Evolutionary conservation across 768 basidiomycete genomes (phyloP), one percentile per base, ranked within the genome.

Genomic region (Podaxis carcinomalis): DNA sequence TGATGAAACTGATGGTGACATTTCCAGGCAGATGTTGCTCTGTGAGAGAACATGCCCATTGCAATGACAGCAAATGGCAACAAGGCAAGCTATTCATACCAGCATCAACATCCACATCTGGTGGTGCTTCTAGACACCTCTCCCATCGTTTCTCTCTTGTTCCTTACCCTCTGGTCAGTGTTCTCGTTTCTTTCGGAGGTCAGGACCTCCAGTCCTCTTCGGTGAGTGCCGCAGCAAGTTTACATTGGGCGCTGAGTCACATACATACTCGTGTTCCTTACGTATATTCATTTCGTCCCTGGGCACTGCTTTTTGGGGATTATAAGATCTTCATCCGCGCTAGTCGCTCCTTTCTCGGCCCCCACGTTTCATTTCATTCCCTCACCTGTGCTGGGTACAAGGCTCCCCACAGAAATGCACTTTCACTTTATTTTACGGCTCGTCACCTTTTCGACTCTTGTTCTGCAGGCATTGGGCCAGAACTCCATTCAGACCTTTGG

Each of bases 401-500:
- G 40, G 7, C 42, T 25, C 23, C 7, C 42, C 19, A 10, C 28
- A 25, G 9, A 36, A 47, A 57, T 55, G 58, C 50, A 25, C 5
- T 28, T 50, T 16, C 56, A n/a, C 7, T 47, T 54, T 44, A 50
- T 54, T 42, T 25, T 50, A 25, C 56, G 51, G 23, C 40, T 58
- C 46, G n/a, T 40, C 42, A 28, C 47, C 10, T 21, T 27, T 46
- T 51, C 50, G n/a, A 51, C 49, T 52, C 27, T 59, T 19, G 16
- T 36, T 37, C 53, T 53, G 19, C 53, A 50, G 36, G 59, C 27
- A 40, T 36, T 14, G 23, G 68, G 66, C 2, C 65, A 68, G 54
- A 63, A 57, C 50, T 36, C 35, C 51, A 11, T 59, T 19, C 59
- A 64, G 50, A 54, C 68, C 65, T 77, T 77, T 56, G 64, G 68